Evolutionary conservation across 169 alveolate species (phyloP), one percentile per base, ranked within the genome.

Genomic region (Plasmodium adleri): DNA sequence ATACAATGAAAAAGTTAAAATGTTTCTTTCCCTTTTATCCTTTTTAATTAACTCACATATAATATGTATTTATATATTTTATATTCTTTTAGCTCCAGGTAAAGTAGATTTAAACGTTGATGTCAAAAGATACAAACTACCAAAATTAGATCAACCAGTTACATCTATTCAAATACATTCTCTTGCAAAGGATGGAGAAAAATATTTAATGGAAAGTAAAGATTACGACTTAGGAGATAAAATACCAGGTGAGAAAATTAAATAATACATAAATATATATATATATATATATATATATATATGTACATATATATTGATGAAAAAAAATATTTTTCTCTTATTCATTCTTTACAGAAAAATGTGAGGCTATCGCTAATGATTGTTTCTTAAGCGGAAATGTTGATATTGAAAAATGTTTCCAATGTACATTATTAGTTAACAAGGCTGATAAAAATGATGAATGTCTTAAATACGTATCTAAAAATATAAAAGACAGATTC

Each of bases 121-220:
- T 32, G 67, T 63, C 12, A 67, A 72, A 49, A 76, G 24, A 56
- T 76, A 13, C 58, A 64, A 49, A 15, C 0, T 76, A 10, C 89
- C 89, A 32, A 50, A 49, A 58, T 56, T 76, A 17, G 89, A 76
- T 8, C 12, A 60, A 3, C 89, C 89, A 22, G 26, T 76, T 32
- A 76, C 72, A 39, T 63, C 89, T 39, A 76, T 76, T 64, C 89
- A 63, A 56, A 75, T 76, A 24, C 64, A 76, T n/a, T 24, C 59
- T 15, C 74, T 73, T 26, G 28, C 54, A 13, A 70, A 63, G 13
- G 22, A 56, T 13, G n/a, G 22, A 52, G 32, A 56, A 56, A 6
- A 8, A 56, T 17, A 13, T 13, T 0, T 63, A 0, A 64, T 76
- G 20, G 89, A 76, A 68, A 76, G 56, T 13, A 76, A 76, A 50